A percentile compares a stretch with the other conserved stretches of the same genome.
phyloP scores from a whole-genome alignment of 108 stramenopile species.

The Cyclostephanos tholiformis region DNA sequence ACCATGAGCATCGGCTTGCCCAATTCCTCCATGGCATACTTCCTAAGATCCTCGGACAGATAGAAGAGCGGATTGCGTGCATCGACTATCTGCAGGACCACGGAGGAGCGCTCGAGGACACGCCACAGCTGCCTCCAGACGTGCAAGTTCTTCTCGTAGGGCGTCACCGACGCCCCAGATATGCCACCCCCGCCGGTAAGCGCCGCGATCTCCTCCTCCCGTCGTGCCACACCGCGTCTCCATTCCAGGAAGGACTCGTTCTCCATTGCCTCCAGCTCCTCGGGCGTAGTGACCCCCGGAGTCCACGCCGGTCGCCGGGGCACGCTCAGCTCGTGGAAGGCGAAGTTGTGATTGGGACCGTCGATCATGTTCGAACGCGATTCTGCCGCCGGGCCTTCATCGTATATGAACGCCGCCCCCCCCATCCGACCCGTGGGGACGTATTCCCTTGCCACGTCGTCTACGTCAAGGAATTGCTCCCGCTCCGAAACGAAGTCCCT shows the following conservation, averaged over 20 bases:
- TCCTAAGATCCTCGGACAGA: constrained; percentile 85
- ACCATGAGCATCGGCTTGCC: constrained; percentile 90
- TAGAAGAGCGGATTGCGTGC: constrained; percentile 97
- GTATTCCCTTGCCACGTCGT: constrained; percentile 40
- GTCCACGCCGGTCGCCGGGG: constrained; percentile 94
- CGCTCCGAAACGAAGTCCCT: constrained; percentile 88
- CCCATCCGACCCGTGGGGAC: constrained; percentile 25
- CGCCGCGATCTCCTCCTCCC: constrained; percentile 80
- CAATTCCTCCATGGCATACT: constrained; percentile 82
- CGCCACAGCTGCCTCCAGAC: constrained; percentile 99
- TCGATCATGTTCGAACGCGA: constrained; percentile 1
- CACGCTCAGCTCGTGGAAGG: constrained; percentile 88
- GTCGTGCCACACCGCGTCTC: constrained; percentile 89
- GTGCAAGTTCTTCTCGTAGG: constrained; percentile 99
- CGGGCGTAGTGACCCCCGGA: constrained; percentile 81
- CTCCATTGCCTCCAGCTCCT: constrained; percentile 88
- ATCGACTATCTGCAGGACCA: constrained; percentile 96
- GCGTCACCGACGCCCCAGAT: constrained; percentile 77
- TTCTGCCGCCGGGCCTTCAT: constrained; percentile 3
- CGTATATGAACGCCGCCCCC: constrained; percentile 30
- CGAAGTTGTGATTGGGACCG: constrained; percentile 60
- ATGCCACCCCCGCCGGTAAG: constrained; percentile 41
- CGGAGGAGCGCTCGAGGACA: constrained; percentile 92
- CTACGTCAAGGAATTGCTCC: constrained; percentile 59
- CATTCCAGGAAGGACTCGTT: constrained; percentile 93